Conservation (phyloP, 2,329 filamentous ascomycete genomes). For the Knoxdaviesia capensis region DNA sequence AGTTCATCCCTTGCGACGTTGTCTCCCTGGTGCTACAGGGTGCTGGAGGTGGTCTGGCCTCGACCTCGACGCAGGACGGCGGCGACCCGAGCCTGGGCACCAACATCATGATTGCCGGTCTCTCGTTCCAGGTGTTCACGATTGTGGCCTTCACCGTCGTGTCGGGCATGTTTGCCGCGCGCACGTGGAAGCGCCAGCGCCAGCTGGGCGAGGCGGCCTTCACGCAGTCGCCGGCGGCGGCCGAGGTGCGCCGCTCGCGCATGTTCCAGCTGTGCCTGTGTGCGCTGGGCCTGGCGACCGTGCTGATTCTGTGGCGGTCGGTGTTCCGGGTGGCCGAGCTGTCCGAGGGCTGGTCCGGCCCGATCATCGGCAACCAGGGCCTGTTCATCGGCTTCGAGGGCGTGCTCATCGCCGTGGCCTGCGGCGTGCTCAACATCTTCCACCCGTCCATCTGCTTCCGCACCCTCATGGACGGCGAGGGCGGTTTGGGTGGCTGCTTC, state of each 20-base stretch:
- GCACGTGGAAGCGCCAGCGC: slow-evolving; percentile 16
- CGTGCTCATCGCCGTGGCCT: slow-evolving; percentile 26
- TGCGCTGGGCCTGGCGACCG: slow-evolving; percentile 34
- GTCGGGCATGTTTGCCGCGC: slow-evolving; percentile 22
- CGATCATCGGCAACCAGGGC: slow-evolving; percentile 31
- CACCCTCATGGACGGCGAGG: slow-evolving; percentile 9
- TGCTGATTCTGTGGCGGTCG: slow-evolving; percentile 43
- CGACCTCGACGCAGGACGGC: slow-evolving; percentile 16
- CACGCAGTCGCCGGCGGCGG: slow-evolving; percentile 16
- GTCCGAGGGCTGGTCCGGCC: slow-evolving; percentile 39
- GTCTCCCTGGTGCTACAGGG: slow-evolving; percentile 30
- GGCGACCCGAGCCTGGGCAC: slow-evolving; percentile 33
- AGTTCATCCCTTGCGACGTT: slow-evolving; percentile 28
- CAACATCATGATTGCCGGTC: slow-evolving; percentile 40
- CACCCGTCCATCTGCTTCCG: slow-evolving; percentile 17
- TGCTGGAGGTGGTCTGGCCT: slow-evolving; percentile 24
- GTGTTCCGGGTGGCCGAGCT: slow-evolving; percentile 48
- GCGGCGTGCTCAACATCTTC: slow-evolving; percentile 21
- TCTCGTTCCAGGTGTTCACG: slow-evolving; percentile 28
- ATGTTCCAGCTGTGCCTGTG: slow-evolving; percentile 32
- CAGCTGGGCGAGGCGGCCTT: slow-evolving; percentile 14
- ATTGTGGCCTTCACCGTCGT: slow-evolving; percentile 22
- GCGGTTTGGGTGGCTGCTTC: too few species aligned
- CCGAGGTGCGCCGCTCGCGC: slow-evolving; percentile 17
- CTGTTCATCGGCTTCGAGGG: slow-evolving; percentile 40